Conservation (phyloP, 169 alveolate genomes). For the Cryptosporidium sp. region DNA sequence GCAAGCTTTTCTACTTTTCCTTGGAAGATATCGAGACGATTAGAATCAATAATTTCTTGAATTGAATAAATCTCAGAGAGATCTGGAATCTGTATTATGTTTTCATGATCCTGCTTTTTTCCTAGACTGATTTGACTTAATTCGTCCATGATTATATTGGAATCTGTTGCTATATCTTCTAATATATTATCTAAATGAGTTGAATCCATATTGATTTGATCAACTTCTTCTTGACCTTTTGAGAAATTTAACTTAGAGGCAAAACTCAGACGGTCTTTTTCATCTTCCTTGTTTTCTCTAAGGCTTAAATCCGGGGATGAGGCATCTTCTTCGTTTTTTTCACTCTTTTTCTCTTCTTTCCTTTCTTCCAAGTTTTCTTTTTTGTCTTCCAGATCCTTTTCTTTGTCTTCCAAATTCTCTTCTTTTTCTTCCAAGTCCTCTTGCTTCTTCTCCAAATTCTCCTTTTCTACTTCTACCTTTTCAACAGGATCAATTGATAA, state of each 20-base stretch:
- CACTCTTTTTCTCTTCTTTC: neutral
- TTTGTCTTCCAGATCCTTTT: neutral
- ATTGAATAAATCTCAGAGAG: constrained; percentile 1
- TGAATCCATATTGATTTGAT: neutral
- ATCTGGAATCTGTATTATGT: neutral
- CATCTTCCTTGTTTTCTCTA: neutral
- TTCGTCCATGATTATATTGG: neutral
- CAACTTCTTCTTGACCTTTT: neutral
- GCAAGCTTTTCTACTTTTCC: neutral
- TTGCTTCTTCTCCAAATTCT: neutral
- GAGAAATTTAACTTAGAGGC: neutral
- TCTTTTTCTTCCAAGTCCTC: neutral
- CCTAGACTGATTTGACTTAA: neutral
- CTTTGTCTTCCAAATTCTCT: too few species aligned
- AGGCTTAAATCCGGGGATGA: neutral
- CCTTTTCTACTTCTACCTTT: too few species aligned
- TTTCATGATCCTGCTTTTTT: neutral
- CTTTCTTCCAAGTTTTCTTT: too few species aligned
- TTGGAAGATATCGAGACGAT: neutral
- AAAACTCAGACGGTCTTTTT: neutral
- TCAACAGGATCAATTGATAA: neutral
- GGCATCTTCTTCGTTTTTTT: neutral
- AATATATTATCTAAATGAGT: neutral
- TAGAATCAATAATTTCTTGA: constrained; percentile 10
- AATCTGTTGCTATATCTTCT: neutral